Percentiles rank a stretch among this genome's conserved stretches.
Conservation (phyloP, 305 asterid genomes). For the Solanum hybrid region DNA sequence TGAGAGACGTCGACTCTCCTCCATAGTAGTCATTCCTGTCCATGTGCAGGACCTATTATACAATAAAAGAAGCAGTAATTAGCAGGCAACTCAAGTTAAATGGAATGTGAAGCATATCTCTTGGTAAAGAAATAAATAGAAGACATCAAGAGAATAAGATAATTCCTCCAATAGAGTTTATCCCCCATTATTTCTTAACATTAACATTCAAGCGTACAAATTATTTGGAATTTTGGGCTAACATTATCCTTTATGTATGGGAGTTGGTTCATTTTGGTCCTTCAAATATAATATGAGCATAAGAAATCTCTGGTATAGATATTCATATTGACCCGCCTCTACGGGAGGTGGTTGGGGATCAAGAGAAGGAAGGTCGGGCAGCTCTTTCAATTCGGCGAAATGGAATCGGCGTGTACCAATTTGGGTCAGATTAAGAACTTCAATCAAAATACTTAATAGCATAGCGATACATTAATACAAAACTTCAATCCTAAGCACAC, state of each 20-base stretch:
- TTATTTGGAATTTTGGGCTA: neutral
- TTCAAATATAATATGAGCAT: neutral
- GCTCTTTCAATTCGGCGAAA: neutral
- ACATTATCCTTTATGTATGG: neutral
- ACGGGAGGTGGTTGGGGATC: neutral
- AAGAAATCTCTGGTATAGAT: neutral
- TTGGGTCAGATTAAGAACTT: neutral
- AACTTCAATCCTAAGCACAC: neutral
- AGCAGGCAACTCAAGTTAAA: neutral
- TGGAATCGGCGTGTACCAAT: neutral
- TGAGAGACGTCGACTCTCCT: slow-evolving; percentile 52
- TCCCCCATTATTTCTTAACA: neutral
- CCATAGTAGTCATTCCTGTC: slow-evolving; percentile 96
- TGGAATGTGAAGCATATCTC: neutral
- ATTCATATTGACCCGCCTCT: neutral
- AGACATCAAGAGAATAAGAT: neutral
- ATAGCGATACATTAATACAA: neutral
- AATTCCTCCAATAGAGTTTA: neutral
- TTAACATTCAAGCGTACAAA: neutral
- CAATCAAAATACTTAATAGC: neutral
- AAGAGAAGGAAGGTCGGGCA: neutral
- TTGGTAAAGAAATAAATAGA: neutral
- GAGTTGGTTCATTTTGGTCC: neutral
- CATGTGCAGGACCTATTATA: slow-evolving; percentile 85
- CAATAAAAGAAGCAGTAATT: neutral